A percentile compares a stretch with the other conserved stretches of the same genome.
Evolutionary conservation across 768 basidiomycete species (phyloP).

Genomic region (Suillus paluster): DNA sequence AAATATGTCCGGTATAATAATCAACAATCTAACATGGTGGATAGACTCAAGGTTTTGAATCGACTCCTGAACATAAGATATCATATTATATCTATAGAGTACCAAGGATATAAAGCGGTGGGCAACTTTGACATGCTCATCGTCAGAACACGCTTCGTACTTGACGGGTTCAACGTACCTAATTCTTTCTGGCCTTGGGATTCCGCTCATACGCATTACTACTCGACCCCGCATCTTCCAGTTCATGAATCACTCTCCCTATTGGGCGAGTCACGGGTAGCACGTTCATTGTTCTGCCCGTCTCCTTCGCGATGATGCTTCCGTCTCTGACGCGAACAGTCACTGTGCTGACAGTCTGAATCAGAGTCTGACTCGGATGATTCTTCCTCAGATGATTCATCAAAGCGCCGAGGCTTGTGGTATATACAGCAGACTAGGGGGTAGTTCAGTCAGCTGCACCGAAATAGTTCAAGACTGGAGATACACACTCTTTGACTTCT

Average conservation of each 20-base stretch:
- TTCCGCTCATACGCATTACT: conserved; percentile 57
- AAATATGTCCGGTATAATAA: not conserved
- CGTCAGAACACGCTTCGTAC: not conserved
- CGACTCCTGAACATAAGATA: not conserved
- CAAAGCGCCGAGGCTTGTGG: conserved; percentile 78
- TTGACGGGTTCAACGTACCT: conserved; percentile 1
- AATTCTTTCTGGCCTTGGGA: conserved; percentile 26
- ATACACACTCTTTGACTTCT: conserved; percentile 89
- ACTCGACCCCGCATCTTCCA: conserved; percentile 24
- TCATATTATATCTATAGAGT: not conserved
- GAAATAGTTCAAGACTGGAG: not conserved
- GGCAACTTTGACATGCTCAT: not conserved
- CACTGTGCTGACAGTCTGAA: conserved; percentile 25
- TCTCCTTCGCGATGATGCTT: conserved; percentile 13
- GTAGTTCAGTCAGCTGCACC: conserved; percentile 1
- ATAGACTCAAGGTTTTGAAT: not conserved
- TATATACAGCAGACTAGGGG: conserved; percentile 93
- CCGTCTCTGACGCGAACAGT: conserved; percentile 7
- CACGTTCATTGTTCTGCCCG: conserved; percentile 1
- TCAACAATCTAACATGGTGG: not conserved
- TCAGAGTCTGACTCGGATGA: conserved; percentile 57
- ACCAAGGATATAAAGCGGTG: not conserved
- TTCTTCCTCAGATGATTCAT: conserved; percentile 70
- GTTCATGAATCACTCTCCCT: conserved; percentile 22
- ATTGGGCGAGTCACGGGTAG: conserved; percentile 15